Evolutionary conservation across 495 filamentous ascomycete species (phyloP), one percentile per base, ranked within the genome.

Genomic region (Xylaria sp.): DNA sequence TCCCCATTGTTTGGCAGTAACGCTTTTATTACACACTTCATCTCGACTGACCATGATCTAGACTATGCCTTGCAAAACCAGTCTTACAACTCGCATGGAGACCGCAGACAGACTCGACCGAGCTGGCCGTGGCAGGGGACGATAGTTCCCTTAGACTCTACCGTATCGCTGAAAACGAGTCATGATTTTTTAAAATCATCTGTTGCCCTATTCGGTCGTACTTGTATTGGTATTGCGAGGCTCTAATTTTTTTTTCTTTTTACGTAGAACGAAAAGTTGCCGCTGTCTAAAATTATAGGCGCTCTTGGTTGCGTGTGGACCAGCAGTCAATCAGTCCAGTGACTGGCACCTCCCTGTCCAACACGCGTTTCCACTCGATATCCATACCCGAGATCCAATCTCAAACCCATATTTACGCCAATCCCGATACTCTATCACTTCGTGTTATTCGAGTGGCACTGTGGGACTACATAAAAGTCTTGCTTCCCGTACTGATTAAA

Each of bases 91-190:
- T 97, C 52, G 84, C 88, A 41, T 97, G 95, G 95, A 86, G 90
- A 57, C 94, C 93, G n/a, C 66, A 46, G 61, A 61, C 44, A 40
- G 29, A 46, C 24, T 58, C 69, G 41, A 83, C 81, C 57, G 87
- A 93, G 78, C 82, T 97, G 73, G 93, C 92, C 8, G 86, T 97
- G 69, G 91, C 91, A 50, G 95, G 93, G 69, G 93, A 95, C 77
- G 95, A 98, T 79, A 87, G 87, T 57, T 94, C 93, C 61, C 83
- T 94, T 43, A 86, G 93, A 71, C 85, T 97, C 78, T 93, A 92
- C 81, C 81, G 81, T 48, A 80, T 94, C 66, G 80, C 79, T 5
- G 61, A 65, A 31, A 48, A 65, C 57, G 71, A 66, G 69, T 29
- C 61, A 44, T 74, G 71, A 78, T 43, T 26, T 21, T 19, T 29